Base-by-base conservation (phyloP, 192 early-diverging fungal genomes). In the Podila minutissima region DNA sequence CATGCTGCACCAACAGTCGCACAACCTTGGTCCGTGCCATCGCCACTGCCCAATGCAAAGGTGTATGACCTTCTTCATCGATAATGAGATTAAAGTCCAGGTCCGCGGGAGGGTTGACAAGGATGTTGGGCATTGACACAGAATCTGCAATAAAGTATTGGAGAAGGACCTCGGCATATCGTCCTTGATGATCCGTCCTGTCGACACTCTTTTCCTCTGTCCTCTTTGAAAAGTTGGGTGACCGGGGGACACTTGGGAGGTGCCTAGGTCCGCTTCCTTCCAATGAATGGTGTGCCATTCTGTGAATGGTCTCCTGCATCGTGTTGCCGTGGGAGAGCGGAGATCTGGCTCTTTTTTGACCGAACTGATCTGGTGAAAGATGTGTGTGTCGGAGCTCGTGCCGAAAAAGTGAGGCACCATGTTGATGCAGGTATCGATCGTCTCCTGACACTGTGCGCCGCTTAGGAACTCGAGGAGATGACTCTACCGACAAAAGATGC, bases 11-110 rank as follows among this genome's bases (percentile, higher is more conserved):
- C 62, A 99, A 82, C 6, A 95, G 76, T 22, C 88, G 83, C 19
- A 97, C 88, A 11, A 98, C 87, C 29, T 89, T 83, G 55, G 94
- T 89, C 17, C 92, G 82, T 0, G 93, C 98, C 69, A 98, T 90
- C 10, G 97, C 96, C 3, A 96, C 94, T 4, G 98, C 94, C 97
- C 97, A 99, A 66, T 99, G 98, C 11, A 98, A 84, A 3, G 94
- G 87, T 1, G 96, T 95, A 79, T 99, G 97, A 6, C 96, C 97
- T 62, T 96, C 95, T 58, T 99, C 97, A 67, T 99, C 98, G 57
- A 99, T 95, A 22, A 93, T 87, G 5, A 93, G 72, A 78, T 96
- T 89, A 32, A 97, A 84, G 83, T 98, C 92, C 20, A 96, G 83
- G 55, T 97, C 92, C 0, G 82, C 20, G 8, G 89, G 88, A 19